Base-by-base conservation (phyloP, 208 protist species). In the Endotrypanum monterogeii region DNA sequence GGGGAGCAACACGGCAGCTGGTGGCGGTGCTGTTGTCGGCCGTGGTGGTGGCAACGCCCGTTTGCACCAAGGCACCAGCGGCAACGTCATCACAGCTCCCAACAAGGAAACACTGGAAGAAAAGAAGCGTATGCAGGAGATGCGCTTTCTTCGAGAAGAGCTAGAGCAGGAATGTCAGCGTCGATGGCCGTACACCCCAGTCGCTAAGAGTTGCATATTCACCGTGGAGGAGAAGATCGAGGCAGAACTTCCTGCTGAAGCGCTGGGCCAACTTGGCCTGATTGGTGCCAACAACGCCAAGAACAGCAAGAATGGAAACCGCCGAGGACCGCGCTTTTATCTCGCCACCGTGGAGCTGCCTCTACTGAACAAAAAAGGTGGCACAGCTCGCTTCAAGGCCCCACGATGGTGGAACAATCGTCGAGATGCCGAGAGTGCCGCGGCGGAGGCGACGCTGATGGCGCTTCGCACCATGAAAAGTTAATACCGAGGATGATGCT, bases 111-210 rank as follows among this genome's bases (percentile, higher is more conserved):
- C 79, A 28, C 52, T 87, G 14, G 86, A 89, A 69, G 74, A 80
- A 25, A 81, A 84, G 32, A 83, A 86, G 55, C 84, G 87, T 18
- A 78, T 89, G 66, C 67, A 69, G 74, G 76, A 84, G 46, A 85
- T 89, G 77, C 77, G 80, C 16, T 93, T 89, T 58, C 56, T 95
- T 55, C 78, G 84, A 46, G 80, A 89, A 46, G 78, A 89, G 73
- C 79, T 95, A 50, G 74, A 84, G 69, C 75, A 89, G 28, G 85
- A 88, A 70, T 92, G 88, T 66, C 72, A 83, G 62, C 72, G 63
- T 14, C 83, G 83, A 1, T 95, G 90, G 90, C 90, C 90, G 25
- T 83, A 91, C 82, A 90, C 90, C 1, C 90, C 90, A 2, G 62
- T 85, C 16, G 72, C 74, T 20, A 95, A 95, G 77, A 86, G 80